Evolutionary conservation across 371 early-diverging fungal genomes (phyloP), one percentile per base, ranked within the genome.

Genomic region (Mortierella sp.): DNA sequence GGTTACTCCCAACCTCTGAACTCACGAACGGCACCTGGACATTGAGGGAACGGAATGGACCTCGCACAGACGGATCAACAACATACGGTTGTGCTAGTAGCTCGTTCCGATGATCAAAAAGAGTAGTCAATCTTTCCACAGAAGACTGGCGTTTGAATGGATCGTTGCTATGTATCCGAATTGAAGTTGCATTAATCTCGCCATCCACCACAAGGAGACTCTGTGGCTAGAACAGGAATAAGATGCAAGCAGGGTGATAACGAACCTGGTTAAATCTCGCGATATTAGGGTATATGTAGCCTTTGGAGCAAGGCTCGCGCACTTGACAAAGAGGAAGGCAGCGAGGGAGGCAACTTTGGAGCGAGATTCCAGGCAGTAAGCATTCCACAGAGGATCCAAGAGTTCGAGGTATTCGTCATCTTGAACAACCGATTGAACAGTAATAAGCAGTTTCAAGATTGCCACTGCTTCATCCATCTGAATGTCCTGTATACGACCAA

Each of bases 311-410:
- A 87, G 82, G 51, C 88, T 88, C 30, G 86, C 87, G 53, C 90
- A 88, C 49, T 88, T 85, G 74, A 87, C 83, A 45, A 89, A 76
- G 19, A 89, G 53, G 61, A 89, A 89, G 1, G 83, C 84, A 2
- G 87, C 87, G 7, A 86, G 79, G 18, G 83, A 63, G 45, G 86
- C 86, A 0, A 83, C 79, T 8, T 83, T 73, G 16, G 78, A 66
- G 3, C 70, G 52, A 67, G 74, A 64, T 81, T 86, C 68, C 79
- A 84, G 54, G 52, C 85, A 79, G 64, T 82, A 85, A 0, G 76
- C 64, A 16, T 84, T 80, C 90, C 90, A 89, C 3, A 89, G 60
- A 0, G 85, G 84, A 6, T 64, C 65, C 1, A 82, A 78, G 12
- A 89, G 57, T n/a, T 63, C 65, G 6, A 66, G 23, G 56, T 83